Base-by-base conservation (phyloP, 2,329 filamentous ascomycete species). In the Cercospora sp. region DNA sequence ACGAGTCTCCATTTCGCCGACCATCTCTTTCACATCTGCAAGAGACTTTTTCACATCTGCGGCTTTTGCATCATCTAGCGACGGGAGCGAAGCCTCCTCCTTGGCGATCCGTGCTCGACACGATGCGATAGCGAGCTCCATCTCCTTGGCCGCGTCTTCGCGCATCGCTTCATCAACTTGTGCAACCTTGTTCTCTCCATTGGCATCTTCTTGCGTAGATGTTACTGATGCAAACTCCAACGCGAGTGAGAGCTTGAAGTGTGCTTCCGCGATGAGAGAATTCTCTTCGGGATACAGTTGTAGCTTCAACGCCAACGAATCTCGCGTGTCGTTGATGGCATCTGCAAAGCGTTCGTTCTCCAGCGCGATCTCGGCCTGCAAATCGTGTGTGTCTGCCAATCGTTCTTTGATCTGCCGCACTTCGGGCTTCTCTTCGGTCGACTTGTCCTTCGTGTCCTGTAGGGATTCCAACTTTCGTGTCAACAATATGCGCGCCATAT, bases 191-290 rank as follows among this genome's bases (percentile, higher is more conserved):
- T 75, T 70, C 4, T 75, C 69, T 65, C 80, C 67, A 18, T 77
- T 78, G 53, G 83, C 80, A 23, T 76, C 79, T 63, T 83, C 81
- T 55, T 86, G 84, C 16, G 86, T 86, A 1, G 87, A 84, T 18
- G 84, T 85, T 57, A 95, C 88, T 0, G 93, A 95, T 3, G 92
- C 92, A 74, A 98, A 98, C 77, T 99, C 95, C 30, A 99, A 86
- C 0, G 95, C 95, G 16, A 99, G 87, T 0, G 94, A 97, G 28
- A 99, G 89, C 81, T 97, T 98, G 84, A 91, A 99, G 82, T 99
- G 93, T 16, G 92, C 94, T 82, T 99, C 95, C 51, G 95, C 94
- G 66, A 98, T 87, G 62, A 96, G 86, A 74, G 93, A 91, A 13
- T 92, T 93, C 70, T 96, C 92, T 60, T 90, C 85, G 0, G 92